These are phyloP conservation scores for Phylloporus scabripes DNA, from an alignment of 768 basidiomycete species.

Conservation along the genomic window DNA sequence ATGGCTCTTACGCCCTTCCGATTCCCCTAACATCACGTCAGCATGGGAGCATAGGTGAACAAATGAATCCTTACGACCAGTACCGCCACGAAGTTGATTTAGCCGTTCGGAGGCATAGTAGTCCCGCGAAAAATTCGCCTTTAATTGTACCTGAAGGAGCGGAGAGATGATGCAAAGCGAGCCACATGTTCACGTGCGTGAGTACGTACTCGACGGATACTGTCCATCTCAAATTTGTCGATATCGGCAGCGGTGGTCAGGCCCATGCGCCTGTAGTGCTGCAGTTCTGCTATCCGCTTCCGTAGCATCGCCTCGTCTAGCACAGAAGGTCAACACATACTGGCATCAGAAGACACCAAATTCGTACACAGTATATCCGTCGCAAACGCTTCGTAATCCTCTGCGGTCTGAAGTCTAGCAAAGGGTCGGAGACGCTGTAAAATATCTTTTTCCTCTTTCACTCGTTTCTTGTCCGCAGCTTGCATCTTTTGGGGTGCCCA, in stretches of 20 bases:
- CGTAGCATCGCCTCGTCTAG: slow-evolving; percentile 84
- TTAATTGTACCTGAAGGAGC: slow-evolving; percentile 50
- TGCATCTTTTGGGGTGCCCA: slow-evolving; percentile 55
- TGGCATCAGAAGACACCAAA: neutral
- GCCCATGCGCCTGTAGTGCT: slow-evolving; percentile 84
- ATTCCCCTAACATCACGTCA: slow-evolving; percentile 30
- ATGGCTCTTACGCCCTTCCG: slow-evolving; percentile 50
- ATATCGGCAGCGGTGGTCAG: slow-evolving; percentile 82
- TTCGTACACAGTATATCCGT: slow-evolving; percentile 85
- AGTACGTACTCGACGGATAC: slow-evolving; percentile 59
- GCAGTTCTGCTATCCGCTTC: slow-evolving; percentile 85
- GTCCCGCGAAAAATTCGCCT: slow-evolving; percentile 52
- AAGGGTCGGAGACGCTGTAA: slow-evolving; percentile 86
- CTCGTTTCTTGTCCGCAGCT: slow-evolving; percentile 85
- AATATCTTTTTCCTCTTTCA: slow-evolving; percentile 88
- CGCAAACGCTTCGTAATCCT: slow-evolving; percentile 85
- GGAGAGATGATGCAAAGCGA: neutral
- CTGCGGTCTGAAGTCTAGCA: slow-evolving; percentile 81
- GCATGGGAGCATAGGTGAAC: slow-evolving; percentile 13
- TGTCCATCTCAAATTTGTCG: slow-evolving; percentile 79
- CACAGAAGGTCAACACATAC: neutral
- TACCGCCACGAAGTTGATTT: slow-evolving; percentile 20
- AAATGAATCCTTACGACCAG: slow-evolving; percentile 43
- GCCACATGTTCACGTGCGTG: neutral
- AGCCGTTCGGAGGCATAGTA: slow-evolving; percentile 50